A percentile compares a stretch with the other conserved stretches of the same genome.
Conservation (phyloP, 1,284 basidiomycete genomes). For the Sutorius eximius region DNA sequence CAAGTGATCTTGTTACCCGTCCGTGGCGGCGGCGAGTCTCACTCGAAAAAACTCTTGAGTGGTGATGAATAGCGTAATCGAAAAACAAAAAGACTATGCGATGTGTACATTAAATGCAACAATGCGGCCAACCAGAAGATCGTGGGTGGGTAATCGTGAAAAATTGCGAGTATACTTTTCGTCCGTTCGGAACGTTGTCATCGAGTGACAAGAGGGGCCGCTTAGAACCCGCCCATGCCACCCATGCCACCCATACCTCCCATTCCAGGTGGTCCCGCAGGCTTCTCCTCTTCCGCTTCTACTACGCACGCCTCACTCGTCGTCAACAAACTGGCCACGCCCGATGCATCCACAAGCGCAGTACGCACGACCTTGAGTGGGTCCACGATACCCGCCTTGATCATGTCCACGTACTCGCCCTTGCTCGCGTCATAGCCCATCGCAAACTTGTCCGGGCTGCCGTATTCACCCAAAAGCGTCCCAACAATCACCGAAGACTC, state of each 20-base stretch:
- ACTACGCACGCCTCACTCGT: slow-evolving; percentile 94
- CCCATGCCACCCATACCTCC: slow-evolving; percentile 65
- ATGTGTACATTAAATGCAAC: slow-evolving; percentile 15
- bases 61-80: slow-evolving; percentile 21
- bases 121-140: slow-evolving; percentile 8
- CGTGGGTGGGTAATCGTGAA: slow-evolving; percentile 11
- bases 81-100: slow-evolving; percentile 4
- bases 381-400: slow-evolving; percentile 91
- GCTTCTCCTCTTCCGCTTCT: slow-evolving; percentile 83
- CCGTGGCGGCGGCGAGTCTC: too few relatives aligned
- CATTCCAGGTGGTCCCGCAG: slow-evolving; percentile 54
- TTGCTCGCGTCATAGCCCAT: slow-evolving; percentile 92
- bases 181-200: not conserved
- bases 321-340: slow-evolving; percentile 88
- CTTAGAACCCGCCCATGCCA: slow-evolving; percentile 49
- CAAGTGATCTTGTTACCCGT: not conserved
- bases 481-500: slow-evolving; percentile 94
- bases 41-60: slow-evolving; percentile 11
- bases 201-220: not conserved
- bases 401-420: slow-evolving; percentile 94
- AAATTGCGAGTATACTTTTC: slow-evolving; percentile 8
- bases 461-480: slow-evolving; percentile 73
- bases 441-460: slow-evolving; percentile 65
- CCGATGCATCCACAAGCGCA: slow-evolving; percentile 84
- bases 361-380: slow-evolving; percentile 92